phyloP scores from a whole-genome alignment of 306 rosid genomes.

The Vigna radiata region DNA sequence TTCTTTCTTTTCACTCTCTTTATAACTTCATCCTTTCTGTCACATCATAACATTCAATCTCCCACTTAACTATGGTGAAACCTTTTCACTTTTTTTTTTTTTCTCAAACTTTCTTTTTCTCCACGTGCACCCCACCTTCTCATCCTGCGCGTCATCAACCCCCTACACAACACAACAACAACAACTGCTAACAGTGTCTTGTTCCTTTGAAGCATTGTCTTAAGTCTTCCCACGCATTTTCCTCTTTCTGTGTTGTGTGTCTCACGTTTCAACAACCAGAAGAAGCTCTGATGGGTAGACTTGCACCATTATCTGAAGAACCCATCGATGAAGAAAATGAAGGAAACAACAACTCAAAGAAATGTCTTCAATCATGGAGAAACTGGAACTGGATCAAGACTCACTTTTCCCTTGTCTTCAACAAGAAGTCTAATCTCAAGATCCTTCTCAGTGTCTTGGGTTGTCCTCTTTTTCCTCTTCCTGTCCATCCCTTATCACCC shows the following conservation, averaged over 20 bases:
- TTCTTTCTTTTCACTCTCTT: constrained; percentile 13
- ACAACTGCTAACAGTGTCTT: neutral
- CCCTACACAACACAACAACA: neutral
- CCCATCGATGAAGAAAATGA: constrained; percentile 74
- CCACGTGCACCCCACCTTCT: constrained; percentile 47
- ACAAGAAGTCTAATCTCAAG: constrained; percentile 75
- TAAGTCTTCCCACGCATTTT: constrained; percentile 22
- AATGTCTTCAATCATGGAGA: constrained; percentile 74
- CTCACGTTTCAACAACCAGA: constrained; percentile 37
- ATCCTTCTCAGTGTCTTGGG: constrained; percentile 89
- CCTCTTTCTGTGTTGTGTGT: constrained; percentile 2
- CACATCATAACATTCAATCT: constrained; percentile 41
- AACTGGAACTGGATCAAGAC: constrained; percentile 90
- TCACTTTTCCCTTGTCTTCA: constrained; percentile 66
- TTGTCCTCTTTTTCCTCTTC: constrained; percentile 89
- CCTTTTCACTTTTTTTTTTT: neutral
- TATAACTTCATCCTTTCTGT: neutral
- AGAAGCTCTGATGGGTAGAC: constrained; percentile 59
- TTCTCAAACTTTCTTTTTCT: neutral
- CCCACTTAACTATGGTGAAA: constrained; percentile 33
- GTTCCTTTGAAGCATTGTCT: constrained; percentile 38
- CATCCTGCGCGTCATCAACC: constrained; percentile 45
- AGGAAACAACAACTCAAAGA: constrained; percentile 44
- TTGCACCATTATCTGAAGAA: constrained; percentile 89
- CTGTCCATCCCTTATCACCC: constrained; percentile 55